Evolutionary conservation across 805 yeast species (phyloP).

Genomic region (Wickerhamomyces bovis): DNA sequence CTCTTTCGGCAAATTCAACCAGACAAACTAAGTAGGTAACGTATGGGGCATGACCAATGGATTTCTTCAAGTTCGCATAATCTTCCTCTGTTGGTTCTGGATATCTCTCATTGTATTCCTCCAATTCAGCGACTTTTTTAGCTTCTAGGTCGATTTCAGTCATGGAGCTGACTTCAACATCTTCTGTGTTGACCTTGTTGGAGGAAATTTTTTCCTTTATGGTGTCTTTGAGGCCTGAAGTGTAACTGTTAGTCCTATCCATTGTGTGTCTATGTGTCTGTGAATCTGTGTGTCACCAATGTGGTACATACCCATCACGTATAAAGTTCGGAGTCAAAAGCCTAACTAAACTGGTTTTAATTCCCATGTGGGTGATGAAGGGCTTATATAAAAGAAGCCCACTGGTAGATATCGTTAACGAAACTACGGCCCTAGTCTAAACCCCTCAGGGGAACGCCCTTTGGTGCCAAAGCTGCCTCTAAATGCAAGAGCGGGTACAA

Average conservation of each 20-base stretch:
- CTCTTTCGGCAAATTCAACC: conserved; percentile 77
- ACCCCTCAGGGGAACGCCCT: too few species aligned
- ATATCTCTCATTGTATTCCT: conserved; percentile 12
- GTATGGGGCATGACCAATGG: conserved; percentile 42
- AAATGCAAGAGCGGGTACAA: too few species aligned
- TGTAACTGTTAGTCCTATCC: not conserved
- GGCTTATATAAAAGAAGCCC: not conserved
- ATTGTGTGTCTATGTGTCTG: too few species aligned
- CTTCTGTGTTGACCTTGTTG: not conserved
- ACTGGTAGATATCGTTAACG: too few species aligned
- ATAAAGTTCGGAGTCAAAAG: too few species aligned
- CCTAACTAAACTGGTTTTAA: too few species aligned
- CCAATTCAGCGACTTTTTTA: conserved; percentile 5
- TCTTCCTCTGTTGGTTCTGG: conserved; percentile 43
- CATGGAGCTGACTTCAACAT: not conserved
- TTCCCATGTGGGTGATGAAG: not conserved
- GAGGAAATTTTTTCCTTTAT: not conserved
- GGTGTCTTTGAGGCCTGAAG: not conserved
- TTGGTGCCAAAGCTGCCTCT: too few species aligned
- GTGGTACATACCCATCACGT: not conserved
- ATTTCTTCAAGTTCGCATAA: conserved; percentile 27
- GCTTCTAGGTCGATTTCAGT: conserved; percentile 3
- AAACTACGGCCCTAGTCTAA: too few species aligned
- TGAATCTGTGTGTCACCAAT: not conserved
- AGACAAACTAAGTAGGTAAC: conserved; percentile 48